Conservation (phyloP, 1,284 basidiomycete species). For the Sanghuangporus baumii region DNA sequence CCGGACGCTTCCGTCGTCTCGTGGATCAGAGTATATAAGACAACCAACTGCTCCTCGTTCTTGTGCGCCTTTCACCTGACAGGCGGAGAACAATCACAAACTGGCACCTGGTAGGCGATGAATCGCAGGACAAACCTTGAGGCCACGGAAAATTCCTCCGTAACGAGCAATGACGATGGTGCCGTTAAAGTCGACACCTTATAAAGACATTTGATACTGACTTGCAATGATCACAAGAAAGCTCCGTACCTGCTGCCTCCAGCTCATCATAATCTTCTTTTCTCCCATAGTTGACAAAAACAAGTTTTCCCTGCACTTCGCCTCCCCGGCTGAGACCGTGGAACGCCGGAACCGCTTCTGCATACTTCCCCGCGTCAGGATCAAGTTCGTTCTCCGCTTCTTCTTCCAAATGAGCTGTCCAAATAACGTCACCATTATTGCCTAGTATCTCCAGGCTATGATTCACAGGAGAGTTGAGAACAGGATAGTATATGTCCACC, state of each 20-base stretch:
- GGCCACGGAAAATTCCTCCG: conserved; percentile 76
- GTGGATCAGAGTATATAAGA: conserved; percentile 85
- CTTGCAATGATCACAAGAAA: background rate
- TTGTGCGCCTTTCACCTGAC: conserved; percentile 73
- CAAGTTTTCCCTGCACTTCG: conserved; percentile 59
- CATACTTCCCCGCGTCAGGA: conserved; percentile 56
- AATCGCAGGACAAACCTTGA: conserved; percentile 47
- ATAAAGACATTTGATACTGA: conserved; percentile 4
- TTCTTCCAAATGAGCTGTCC: conserved; percentile 66
- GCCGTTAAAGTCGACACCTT: conserved; percentile 70
- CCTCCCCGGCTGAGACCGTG: conserved; percentile 67
- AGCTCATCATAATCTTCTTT: conserved; percentile 38
- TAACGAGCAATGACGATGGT: conserved; percentile 84
- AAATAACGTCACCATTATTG: conserved; percentile 46
- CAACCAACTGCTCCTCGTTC: conserved; percentile 75
- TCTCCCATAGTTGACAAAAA: conserved; percentile 81
- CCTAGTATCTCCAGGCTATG: conserved; percentile 56
- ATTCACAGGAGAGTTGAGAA: conserved; percentile 71
- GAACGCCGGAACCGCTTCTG: conserved; percentile 54
- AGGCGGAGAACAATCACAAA: background rate
- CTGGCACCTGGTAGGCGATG: background rate
- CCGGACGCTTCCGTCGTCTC: conserved; percentile 82
- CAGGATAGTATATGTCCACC: conserved; percentile 80
- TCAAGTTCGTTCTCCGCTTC: conserved; percentile 55
- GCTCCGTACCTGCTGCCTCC: conserved; percentile 7